phyloP scores from a whole-genome alignment of 768 basidiomycete species.

The Trametes cinnabarina region DNA sequence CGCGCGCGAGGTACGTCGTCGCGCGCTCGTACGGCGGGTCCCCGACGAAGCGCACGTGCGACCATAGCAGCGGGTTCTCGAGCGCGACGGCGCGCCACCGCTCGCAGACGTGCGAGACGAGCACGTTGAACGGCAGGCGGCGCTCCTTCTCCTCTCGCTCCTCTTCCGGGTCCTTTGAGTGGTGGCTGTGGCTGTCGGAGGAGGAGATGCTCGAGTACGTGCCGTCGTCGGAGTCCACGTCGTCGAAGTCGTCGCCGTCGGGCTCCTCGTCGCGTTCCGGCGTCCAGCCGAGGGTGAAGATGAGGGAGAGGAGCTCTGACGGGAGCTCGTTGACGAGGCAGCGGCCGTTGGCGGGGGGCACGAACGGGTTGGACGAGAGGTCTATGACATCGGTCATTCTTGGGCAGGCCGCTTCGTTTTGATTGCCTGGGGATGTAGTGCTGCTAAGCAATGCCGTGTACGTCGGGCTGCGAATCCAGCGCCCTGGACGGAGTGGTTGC shows the following conservation, averaged over 20 bases:
- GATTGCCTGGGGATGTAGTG: too few species aligned
- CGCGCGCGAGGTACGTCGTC: conserved; percentile 47
- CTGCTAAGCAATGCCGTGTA: too few species aligned
- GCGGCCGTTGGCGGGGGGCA: conserved; percentile 20
- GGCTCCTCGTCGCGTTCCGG: conserved; percentile 21
- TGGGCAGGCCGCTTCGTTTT: too few species aligned
- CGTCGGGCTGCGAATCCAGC: too few species aligned
- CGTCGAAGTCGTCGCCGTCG: conserved; percentile 23
- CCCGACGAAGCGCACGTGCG: conserved; percentile 39
- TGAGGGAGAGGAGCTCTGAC: conserved; percentile 55
- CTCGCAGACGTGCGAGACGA: conserved; percentile 60
- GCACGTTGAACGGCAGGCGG: conserved; percentile 25
- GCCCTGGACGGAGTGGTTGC: too few species aligned
- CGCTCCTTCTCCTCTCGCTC: background rate
- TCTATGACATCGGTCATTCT: conserved; percentile 10
- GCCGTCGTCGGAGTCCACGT: conserved; percentile 18
- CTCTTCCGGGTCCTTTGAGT: background rate
- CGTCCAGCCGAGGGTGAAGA: conserved; percentile 25
- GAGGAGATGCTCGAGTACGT: conserved; percentile 1
- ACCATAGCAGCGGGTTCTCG: conserved; percentile 57
- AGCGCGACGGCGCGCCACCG: conserved; percentile 56
- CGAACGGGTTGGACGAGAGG: conserved; percentile 15
- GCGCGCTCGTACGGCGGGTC: conserved; percentile 45
- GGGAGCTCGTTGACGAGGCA: conserved; percentile 47
- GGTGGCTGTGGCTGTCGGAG: background rate